A percentile compares a stretch with the other conserved stretches of the same genome.
These are phyloP conservation scores for Macrophomina tecta DNA, from an alignment of 2,329 filamentous ascomycete genomes.

Conservation along the genomic window DNA sequence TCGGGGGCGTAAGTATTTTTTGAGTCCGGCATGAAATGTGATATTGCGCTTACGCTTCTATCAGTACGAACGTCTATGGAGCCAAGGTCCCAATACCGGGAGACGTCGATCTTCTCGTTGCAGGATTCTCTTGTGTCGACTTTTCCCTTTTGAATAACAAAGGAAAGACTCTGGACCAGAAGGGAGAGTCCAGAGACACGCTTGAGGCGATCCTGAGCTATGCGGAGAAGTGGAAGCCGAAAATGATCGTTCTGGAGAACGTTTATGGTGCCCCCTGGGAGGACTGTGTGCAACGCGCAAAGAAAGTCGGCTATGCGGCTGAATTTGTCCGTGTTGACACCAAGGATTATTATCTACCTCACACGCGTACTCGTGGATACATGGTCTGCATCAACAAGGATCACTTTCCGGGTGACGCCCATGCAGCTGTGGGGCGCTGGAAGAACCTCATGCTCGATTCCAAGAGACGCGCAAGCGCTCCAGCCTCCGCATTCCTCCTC, in stretches of 20 bases:
- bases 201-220: conserved; percentile 68
- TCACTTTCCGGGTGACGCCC: conserved; percentile 31
- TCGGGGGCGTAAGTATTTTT: not conserved
- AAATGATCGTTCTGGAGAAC: conserved; percentile 75
- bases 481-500: conserved; percentile 67
- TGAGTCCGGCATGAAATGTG: not conserved
- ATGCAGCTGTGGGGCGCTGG: conserved; percentile 48
- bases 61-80: conserved; percentile 68
- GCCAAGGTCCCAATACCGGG: conserved; percentile 62
- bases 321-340: conserved; percentile 63
- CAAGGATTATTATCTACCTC: conserved; percentile 75
- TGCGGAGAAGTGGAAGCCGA: conserved; percentile 60
- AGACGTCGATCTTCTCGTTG: conserved; percentile 69
- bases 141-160: conserved; percentile 70
- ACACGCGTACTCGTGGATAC: conserved; percentile 60
- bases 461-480: conserved; percentile 64
- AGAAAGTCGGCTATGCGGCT: conserved; percentile 63
- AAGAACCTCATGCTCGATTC: conserved; percentile 52
- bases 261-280: conserved; percentile 67
- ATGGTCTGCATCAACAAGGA: conserved; percentile 52
- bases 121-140: conserved; percentile 78
- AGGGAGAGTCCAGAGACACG: conserved; percentile 70
- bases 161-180: conserved; percentile 55
- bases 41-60: conserved; percentile 12
- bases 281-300: conserved; percentile 44